Evolutionary conservation across 108 stramenopile species (phyloP), one percentile per base, ranked within the genome.

Genomic region (Cyclotella baltica): DNA sequence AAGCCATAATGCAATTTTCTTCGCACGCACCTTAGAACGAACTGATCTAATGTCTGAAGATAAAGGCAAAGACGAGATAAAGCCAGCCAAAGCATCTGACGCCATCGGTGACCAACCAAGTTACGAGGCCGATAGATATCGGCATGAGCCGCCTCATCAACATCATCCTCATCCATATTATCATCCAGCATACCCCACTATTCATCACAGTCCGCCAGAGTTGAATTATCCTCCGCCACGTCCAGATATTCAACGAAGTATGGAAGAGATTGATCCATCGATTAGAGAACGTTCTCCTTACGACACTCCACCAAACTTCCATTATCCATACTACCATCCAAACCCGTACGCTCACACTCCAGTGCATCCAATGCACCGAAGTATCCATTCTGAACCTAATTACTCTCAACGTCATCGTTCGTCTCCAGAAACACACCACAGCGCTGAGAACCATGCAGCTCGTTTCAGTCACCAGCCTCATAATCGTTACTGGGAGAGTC

Each of bases 1-100:
- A 52, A 52, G 11, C 51, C 11, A 52, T n/a, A n/a, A n/a, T n/a
- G n/a, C n/a, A n/a, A n/a, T n/a, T n/a, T n/a, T n/a, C n/a, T n/a
- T n/a, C n/a, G n/a, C n/a, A n/a, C n/a, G n/a, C n/a, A n/a, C n/a
- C n/a, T n/a, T n/a, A n/a, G n/a, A n/a, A n/a, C n/a, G n/a, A n/a
- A n/a, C 51, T 43, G 13, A 52, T 52, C n/a, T 4, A 52, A 52
- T 52, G 51, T 52, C 51, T n/a, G 51, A 52, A 4, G 51, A 52
- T n/a, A 10, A 52, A n/a, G 4, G 18, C n/a, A 52, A 13, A n/a
- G 18, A 20, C 4, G 51, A 52, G 19, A n/a, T n/a, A 52, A 20
- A 52, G 51, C n/a, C 10, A n/a, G 4, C 19, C 4, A 52, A 52
- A n/a, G n/a, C 11, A 13, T 10, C 4, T n/a, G 51, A n/a, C 18